Evolutionary conservation across 2,329 filamentous ascomycete genomes (phyloP).

Genomic region (Aspergillus eucalypticola): DNA sequence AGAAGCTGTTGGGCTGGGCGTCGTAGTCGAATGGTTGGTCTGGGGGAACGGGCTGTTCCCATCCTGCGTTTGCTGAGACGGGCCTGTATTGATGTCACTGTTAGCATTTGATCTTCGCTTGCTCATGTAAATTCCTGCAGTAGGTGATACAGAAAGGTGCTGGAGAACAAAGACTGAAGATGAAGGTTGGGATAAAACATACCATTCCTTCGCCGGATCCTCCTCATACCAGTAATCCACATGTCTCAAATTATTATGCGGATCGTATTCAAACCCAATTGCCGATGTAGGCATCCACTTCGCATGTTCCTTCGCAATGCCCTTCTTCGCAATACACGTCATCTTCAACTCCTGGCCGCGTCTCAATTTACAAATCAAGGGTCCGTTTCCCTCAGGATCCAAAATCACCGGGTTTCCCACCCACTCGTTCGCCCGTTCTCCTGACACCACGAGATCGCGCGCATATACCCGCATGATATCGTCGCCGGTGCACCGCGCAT

Average conservation of each 20-base stretch:
- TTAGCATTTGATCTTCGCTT: background rate
- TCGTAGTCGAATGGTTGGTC: constrained; percentile 90
- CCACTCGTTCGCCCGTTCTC: constrained; percentile 68
- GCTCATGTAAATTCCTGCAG: no score
- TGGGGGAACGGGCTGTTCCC: constrained; percentile 75
- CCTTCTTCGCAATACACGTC: constrained; percentile 93
- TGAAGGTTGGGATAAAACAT: constrained; percentile 33
- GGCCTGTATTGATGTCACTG: constrained; percentile 28
- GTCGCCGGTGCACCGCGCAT: constrained; percentile 81
- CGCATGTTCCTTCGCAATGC: constrained; percentile 96
- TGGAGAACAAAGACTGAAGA: background rate
- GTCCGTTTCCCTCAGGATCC: constrained; percentile 77
- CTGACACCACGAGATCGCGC: constrained; percentile 75
- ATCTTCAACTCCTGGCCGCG: constrained; percentile 88
- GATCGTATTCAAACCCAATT: constrained; percentile 96
- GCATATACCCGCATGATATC: constrained; percentile 94
- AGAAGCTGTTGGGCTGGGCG: constrained; percentile 80
- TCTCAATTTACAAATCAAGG: constrained; percentile 85
- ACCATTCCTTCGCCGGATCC: constrained; percentile 82
- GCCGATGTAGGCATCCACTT: constrained; percentile 95
- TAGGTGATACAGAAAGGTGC: no score
- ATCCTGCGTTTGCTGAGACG: constrained; percentile 55
- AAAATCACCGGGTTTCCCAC: constrained; percentile 81
- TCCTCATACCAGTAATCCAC: constrained; percentile 94
- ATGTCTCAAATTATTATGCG: constrained; percentile 92